Conservation (phyloP, 208 protist genomes). For the Balamuthia mandrillaris region DNA sequence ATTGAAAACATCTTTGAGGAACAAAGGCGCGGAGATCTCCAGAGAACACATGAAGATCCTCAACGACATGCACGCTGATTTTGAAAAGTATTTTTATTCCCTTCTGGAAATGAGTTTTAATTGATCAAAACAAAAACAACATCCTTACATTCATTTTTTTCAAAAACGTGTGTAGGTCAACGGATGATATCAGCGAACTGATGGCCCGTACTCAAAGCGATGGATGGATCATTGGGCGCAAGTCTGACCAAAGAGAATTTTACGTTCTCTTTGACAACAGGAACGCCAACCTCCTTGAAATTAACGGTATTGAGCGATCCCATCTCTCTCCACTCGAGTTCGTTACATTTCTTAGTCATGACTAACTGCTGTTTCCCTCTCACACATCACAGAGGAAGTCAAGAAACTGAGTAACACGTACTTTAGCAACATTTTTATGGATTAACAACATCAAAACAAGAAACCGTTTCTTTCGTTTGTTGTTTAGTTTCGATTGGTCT, state of each 20-base stretch:
- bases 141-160: neutral
- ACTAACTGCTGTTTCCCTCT: neutral
- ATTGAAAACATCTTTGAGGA: slow-evolving; percentile 57
- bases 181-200: slow-evolving; percentile 44
- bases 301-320: slow-evolving; percentile 41
- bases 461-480: too few species aligned
- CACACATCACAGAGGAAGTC: neutral
- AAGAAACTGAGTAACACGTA: slow-evolving; percentile 23
- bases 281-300: slow-evolving; percentile 61
- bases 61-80: slow-evolving; percentile 62
- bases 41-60: slow-evolving; percentile 57
- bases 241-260: slow-evolving; percentile 65
- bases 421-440: slow-evolving; percentile 37
- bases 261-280: slow-evolving; percentile 67
- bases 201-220: slow-evolving; percentile 51
- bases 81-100: slow-evolving; percentile 45
- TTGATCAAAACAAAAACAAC: neutral
- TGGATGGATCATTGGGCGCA: slow-evolving; percentile 61
- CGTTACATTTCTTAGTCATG: neutral
- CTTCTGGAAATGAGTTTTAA: neutral
- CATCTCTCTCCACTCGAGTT: too few species aligned
- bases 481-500: too few species aligned
- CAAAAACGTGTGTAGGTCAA: neutral
- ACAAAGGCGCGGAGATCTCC: slow-evolving; percentile 37
- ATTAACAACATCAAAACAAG: too few species aligned